Percentiles rank a stretch among this genome's conserved stretches.
These are phyloP conservation scores for Phaeoacremonium minimum DNA, from an alignment of 2,329 filamentous ascomycete genomes.

Conservation along the genomic window DNA sequence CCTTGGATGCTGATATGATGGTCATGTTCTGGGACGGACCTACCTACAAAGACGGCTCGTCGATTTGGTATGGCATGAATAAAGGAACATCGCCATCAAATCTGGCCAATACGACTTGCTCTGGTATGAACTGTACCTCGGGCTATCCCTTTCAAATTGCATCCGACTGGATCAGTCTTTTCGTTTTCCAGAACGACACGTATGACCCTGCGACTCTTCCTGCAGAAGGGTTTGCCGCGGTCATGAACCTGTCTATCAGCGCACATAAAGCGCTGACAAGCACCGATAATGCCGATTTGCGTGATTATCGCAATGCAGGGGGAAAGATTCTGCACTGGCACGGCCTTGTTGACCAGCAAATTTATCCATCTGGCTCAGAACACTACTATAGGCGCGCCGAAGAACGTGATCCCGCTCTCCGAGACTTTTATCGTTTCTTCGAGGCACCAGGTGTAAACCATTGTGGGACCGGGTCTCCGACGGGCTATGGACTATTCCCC, in stretches of 20 bases:
- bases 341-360: too few species aligned
- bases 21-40: not conserved
- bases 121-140: constrained; percentile 6
- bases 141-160: not conserved
- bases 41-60: not conserved
- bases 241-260: not conserved
- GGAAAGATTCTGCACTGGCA: constrained; percentile 13
- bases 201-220: constrained; percentile 1
- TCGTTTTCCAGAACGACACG: constrained; percentile 3
- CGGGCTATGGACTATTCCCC: constrained; percentile 17
- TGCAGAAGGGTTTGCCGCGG: constrained; percentile 1
- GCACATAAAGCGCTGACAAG: constrained; percentile 8
- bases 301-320: constrained; percentile 9
- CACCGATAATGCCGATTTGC: constrained; percentile 12
- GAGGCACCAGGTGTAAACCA: constrained; percentile 22
- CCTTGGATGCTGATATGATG: too few species aligned
- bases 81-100: not conserved
- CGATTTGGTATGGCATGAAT: constrained; percentile 1
- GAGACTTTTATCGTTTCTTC: constrained; percentile 24
- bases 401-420: constrained; percentile 5
- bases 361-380: too few species aligned
- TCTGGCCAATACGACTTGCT: constrained; percentile 4
- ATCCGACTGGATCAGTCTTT: constrained; percentile 3
- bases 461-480: constrained; percentile 18
- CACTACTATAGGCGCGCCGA: constrained; percentile 18